Evolutionary conservation across 352 stramenopile genomes (phyloP).

Genomic region (Phytopythium kandeliae): DNA sequence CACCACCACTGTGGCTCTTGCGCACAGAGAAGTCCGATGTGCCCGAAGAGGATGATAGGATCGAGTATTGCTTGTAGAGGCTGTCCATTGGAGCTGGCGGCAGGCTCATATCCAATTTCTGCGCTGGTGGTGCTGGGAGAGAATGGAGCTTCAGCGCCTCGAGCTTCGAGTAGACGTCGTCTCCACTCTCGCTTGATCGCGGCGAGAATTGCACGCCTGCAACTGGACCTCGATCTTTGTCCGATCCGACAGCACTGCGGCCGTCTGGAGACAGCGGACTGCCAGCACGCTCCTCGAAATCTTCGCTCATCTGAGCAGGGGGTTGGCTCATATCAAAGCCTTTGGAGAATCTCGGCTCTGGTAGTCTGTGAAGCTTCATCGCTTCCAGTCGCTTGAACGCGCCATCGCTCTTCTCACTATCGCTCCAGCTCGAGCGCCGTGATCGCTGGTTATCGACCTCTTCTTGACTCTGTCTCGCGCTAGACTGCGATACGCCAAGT

Average conservation of each 20-base stretch:
- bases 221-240: neutral
- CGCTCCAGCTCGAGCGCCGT: neutral
- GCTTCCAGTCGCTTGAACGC: neutral
- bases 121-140: slow-evolving; percentile 1
- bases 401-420: neutral
- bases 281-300: neutral
- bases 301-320: slow-evolving; percentile 18
- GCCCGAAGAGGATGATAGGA: slow-evolving; percentile 7
- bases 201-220: neutral
- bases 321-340: slow-evolving; percentile 32
- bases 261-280: neutral
- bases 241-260: neutral
- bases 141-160: neutral
- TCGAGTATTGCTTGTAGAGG: slow-evolving; percentile 4
- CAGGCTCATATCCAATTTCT: slow-evolving; percentile 8
- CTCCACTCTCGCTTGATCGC: neutral
- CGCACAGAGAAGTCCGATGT: neutral
- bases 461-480: neutral
- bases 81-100: slow-evolving; percentile 5
- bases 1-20: neutral
- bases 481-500: neutral
- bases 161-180: neutral
- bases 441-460: neutral
- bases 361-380: neutral
- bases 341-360: neutral